These are phyloP conservation scores for Erysimum pusillum DNA, from an alignment of 441 rosid species.

Conservation along the genomic window DNA sequence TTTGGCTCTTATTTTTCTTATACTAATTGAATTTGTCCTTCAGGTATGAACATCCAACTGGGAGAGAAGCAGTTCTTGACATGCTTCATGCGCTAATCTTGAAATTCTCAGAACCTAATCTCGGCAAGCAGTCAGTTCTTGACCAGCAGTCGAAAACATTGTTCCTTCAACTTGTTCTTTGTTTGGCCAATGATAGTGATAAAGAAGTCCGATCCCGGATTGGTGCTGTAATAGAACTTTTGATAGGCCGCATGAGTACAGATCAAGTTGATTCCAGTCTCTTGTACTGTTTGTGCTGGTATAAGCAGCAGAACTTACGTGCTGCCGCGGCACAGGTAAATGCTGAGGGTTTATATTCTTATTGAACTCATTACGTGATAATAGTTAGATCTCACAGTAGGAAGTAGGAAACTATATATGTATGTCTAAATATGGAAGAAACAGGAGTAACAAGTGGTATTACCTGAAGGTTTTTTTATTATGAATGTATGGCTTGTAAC, in stretches of 20 bases:
- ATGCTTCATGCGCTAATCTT: slow-evolving; percentile 79
- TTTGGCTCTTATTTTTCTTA: slow-evolving; percentile 17
- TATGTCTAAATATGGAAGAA: slow-evolving; percentile 20
- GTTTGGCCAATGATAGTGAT: slow-evolving; percentile 77
- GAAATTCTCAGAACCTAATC: slow-evolving; percentile 49
- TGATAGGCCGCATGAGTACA: slow-evolving; percentile 61
- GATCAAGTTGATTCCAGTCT: slow-evolving; percentile 58
- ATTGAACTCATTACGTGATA: slow-evolving; percentile 8
- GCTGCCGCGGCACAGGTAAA: slow-evolving; percentile 92
- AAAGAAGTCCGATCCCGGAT: slow-evolving; percentile 69
- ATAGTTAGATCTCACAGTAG: slow-evolving; percentile 18
- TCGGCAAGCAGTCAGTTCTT: slow-evolving; percentile 61
- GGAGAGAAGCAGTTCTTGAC: slow-evolving; percentile 93
- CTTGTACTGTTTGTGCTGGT: slow-evolving; percentile 72
- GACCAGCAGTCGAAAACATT: slow-evolving; percentile 66
- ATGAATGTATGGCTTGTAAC: slow-evolving; percentile 27
- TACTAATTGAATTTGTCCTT: slow-evolving; percentile 37
- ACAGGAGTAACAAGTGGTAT: slow-evolving; percentile 25
- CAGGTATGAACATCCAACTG: slow-evolving; percentile 88
- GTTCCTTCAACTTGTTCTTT: slow-evolving; percentile 66
- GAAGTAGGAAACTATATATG: slow-evolving; percentile 21
- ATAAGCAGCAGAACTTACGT: slow-evolving; percentile 64
- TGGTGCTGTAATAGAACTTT: slow-evolving; percentile 70
- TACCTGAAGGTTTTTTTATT: slow-evolving; percentile 28
- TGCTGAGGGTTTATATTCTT: slow-evolving; percentile 34